phyloP scores from a whole-genome alignment of 225 moss, liverwort and hornwort genomes.

The Bryoerythrophyllum caledonicum region DNA sequence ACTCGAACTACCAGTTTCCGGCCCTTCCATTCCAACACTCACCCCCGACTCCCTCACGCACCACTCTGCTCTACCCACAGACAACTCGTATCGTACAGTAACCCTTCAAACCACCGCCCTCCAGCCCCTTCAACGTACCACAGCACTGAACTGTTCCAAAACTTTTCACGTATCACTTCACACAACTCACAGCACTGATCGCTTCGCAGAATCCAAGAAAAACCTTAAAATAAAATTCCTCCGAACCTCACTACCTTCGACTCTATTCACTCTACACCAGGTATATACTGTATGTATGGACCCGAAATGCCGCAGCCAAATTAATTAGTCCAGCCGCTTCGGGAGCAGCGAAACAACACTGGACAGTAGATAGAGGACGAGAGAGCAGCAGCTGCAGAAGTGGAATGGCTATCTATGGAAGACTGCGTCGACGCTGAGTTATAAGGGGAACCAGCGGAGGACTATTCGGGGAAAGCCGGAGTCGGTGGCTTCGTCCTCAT shows the following conservation, averaged over 20 bases:
- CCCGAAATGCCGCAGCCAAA: too few species aligned
- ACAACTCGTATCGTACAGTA: not conserved
- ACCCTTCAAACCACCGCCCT: not conserved
- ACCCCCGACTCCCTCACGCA: not conserved
- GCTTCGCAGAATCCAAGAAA: too few species aligned
- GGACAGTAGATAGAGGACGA: not conserved
- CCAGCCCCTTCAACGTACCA: not conserved
- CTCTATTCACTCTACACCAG: too few species aligned
- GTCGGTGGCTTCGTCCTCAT: constrained; percentile 16
- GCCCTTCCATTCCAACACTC: constrained; percentile 18
- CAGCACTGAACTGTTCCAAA: too few species aligned
- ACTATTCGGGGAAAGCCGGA: not conserved
- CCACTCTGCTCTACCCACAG: not conserved
- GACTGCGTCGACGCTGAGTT: not conserved
- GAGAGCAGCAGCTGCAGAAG: too few species aligned
- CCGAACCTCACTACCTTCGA: too few species aligned
- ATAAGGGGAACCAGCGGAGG: not conserved
- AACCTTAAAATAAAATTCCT: too few species aligned
- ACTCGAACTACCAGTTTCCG: not conserved
- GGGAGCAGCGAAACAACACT: too few species aligned
- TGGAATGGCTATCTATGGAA: not conserved
- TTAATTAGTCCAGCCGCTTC: too few species aligned
- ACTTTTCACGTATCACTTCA: too few species aligned
- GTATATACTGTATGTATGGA: too few species aligned
- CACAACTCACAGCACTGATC: too few species aligned